Base-by-base conservation (phyloP, 2,329 filamentous ascomycete genomes). In the Trichophyton mentagrophytes region DNA sequence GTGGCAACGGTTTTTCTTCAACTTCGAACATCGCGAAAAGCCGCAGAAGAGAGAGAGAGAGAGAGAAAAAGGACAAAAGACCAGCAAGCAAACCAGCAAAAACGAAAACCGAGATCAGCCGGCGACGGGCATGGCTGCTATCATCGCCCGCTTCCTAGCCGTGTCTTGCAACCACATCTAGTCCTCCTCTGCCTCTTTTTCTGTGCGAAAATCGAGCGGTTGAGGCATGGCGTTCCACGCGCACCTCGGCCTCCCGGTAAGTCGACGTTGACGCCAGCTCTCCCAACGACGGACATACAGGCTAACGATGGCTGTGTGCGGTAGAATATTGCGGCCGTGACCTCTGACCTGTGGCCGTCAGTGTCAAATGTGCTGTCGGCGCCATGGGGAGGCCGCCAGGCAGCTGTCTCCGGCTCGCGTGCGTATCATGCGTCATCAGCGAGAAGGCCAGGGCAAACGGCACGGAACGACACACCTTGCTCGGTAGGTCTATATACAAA, bases 191-290 rank as follows among this genome's bases (percentile, higher is more conserved):
- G 49, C 15, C 30, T 22, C 46, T 22, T 49, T 15, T 13, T 20
- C 13, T 22, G 46, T 20, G 46, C 25, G 25, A 27, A 27, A 22
- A 49, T 47, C 46, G 8, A 13, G 49, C n/a, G 22, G 30, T 33
- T 27, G 49, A 33, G 30, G 49, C 25, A 81, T 81, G 80, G 78
- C 79, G 69, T 79, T 80, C 67, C 77, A 79, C 69, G 72, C 75
- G 66, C 73, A 78, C 65, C 70, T 77, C 66, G 73, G 73, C 64
- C 68, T 77, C 64, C 77, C 77, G 67, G 79, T 81, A 69, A 67
- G 77, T 46, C 27, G 11, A 46, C 13, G 17, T 44, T 22, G 22
- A 44, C n/a, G 15, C 40, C 25, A 15, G 47, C 13, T 27, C 13
- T 55, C 33, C 33, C 49, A 13, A 8, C 13, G 25, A 8, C n/a